Base-by-base conservation (phyloP, 176 grass and related monocot species). In the bread wheat (Triticum aestivum) region DNA sequence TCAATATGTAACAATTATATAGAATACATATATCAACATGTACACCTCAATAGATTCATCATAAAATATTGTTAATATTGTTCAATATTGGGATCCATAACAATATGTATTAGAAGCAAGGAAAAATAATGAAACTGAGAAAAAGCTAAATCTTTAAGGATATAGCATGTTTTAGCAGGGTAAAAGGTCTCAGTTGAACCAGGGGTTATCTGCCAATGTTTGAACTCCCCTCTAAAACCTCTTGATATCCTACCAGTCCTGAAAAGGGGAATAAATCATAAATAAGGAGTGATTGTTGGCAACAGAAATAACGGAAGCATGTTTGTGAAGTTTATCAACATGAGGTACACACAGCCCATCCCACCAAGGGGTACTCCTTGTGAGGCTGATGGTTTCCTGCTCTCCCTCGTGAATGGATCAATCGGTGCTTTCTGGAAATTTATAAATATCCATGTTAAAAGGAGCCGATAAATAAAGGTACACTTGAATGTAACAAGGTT, bases 171-270 rank as follows among this genome's bases (percentile, higher is more conserved):
- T 37, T 37, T 37, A 37, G 35, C 35, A 37, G 35, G 35, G 35
- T 37, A 37, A 37, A 37, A 37, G 35, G 35, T 37, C 5, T 37
- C 35, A 6, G 35, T 37, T 83, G 88, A 92, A 92, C 96, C 93
- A 91, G 96, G 96, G 74, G 88, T 82, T 86, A 98, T 94, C 84
- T 98, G 96, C 96, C 93, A 98, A 77, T 98, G 88, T 75, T 92
- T 95, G 45, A 98, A 98, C 83, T 98, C 96, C 70, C 96, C 96
- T 81, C 96, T 98, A 89, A 98, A 98, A 49, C 96, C 96, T 90
- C 96, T 95, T 24, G 23, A 98, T 85, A 98, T 95, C 75, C 93
- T 95, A 69, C 96, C 96, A 41, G 88, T 92, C 82, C 96, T 98
- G 82, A 51, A 59, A 80, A 78, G 88, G 65, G 37, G 35, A 78